Evolutionary conservation across 106 monocot species (phyloP).

Genomic region (Acorus gramineus): DNA sequence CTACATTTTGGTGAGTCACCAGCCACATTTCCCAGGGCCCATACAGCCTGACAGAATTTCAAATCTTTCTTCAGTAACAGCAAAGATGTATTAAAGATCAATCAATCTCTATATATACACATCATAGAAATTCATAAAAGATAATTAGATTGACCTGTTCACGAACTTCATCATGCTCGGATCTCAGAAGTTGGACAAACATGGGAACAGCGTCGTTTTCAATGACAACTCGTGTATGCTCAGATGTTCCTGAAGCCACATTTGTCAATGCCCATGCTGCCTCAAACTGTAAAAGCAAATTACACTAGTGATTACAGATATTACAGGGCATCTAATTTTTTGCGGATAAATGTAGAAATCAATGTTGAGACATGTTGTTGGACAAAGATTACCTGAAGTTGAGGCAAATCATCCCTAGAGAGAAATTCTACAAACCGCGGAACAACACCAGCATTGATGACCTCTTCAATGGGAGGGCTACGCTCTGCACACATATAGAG

Average conservation of each 20-base stretch:
- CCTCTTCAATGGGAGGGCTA: conserved; percentile 31
- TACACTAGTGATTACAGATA: too few relatives aligned
- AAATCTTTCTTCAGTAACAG: too few relatives aligned
- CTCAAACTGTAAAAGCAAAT: conserved; percentile 35
- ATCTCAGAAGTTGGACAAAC: conserved; percentile 49
- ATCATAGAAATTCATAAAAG: neutral
- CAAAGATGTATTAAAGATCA: too few relatives aligned
- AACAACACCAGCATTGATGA: conserved; percentile 38
- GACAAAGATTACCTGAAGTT: conserved; percentile 39
- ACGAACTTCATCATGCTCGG: conserved; percentile 35
- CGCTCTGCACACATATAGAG: conserved; percentile 18
- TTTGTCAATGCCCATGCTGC: conserved; percentile 60
- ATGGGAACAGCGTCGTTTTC: conserved; percentile 46
- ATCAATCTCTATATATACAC: too few relatives aligned
- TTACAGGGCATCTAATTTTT: too few relatives aligned
- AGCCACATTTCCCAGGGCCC: conserved; percentile 55
- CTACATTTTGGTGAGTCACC: conserved; percentile 47
- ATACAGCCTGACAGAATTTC: conserved; percentile 40
- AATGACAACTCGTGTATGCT: conserved; percentile 49
- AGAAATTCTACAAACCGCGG: conserved; percentile 52
- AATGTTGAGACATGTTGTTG: too few relatives aligned
- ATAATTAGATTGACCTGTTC: conserved; percentile 31
- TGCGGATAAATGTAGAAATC: too few relatives aligned
- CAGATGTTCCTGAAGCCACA: conserved; percentile 54
- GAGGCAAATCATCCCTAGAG: conserved; percentile 33